These are phyloP conservation scores for Yamadazyma tumulicola DNA, from an alignment of 805 yeast species.

Conservation along the genomic window DNA sequence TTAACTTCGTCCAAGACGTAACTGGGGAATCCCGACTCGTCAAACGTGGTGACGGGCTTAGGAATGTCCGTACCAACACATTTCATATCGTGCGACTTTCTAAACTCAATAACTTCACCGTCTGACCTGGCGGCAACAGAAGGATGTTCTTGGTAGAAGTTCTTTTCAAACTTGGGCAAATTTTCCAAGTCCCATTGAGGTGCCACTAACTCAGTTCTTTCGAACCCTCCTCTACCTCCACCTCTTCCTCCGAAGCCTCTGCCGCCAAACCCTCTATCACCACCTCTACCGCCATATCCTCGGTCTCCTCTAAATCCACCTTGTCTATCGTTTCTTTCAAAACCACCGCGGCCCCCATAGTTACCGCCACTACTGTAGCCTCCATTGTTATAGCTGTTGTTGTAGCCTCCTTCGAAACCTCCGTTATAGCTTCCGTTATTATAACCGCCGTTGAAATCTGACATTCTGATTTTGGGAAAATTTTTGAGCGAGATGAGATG, in stretches of 20 bases:
- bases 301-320: slow-evolving; percentile 19
- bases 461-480: too few species aligned
- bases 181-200: slow-evolving; percentile 80
- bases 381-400: slow-evolving; percentile 15
- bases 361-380: slow-evolving; percentile 7
- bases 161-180: slow-evolving; percentile 89
- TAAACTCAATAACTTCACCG: slow-evolving; percentile 68
- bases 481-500: too few species aligned
- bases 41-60: slow-evolving; percentile 87
- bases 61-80: slow-evolving; percentile 83
- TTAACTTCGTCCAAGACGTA: slow-evolving; percentile 87
- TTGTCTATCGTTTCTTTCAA: slow-evolving; percentile 27
- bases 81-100: slow-evolving; percentile 84
- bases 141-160: slow-evolving; percentile 87
- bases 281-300: slow-evolving; percentile 29
- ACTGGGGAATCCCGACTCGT: slow-evolving; percentile 97
- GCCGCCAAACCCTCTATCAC: slow-evolving; percentile 26
- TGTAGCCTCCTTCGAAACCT: slow-evolving; percentile 8
- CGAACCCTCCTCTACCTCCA: slow-evolving; percentile 39
- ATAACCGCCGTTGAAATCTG: slow-evolving; percentile 1
- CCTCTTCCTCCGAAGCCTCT: slow-evolving; percentile 40
- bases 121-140: slow-evolving; percentile 72
- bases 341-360: slow-evolving; percentile 9
- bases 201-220: slow-evolving; percentile 49
- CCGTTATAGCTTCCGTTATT: slow-evolving; percentile 1